Conservation (phyloP, 805 yeast genomes). For the Pichia ethanolica region DNA sequence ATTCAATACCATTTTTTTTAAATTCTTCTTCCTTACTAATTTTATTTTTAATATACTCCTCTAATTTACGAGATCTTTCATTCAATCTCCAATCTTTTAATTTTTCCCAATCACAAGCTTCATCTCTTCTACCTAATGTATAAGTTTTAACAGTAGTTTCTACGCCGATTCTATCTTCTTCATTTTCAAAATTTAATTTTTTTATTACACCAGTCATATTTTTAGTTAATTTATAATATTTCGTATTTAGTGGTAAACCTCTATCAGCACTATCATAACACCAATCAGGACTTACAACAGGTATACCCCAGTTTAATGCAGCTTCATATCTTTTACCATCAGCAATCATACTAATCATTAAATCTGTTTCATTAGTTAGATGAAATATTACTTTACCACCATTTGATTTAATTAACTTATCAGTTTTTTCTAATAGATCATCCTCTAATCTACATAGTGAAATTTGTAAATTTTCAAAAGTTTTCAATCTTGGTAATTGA, state of each 20-base stretch:
- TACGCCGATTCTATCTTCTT: slow-evolving; percentile 6
- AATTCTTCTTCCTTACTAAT: background rate
- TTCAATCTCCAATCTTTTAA: slow-evolving; percentile 10
- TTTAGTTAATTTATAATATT: slow-evolving; percentile 31
- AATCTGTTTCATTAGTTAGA: slow-evolving; percentile 35
- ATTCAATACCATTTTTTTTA: background rate
- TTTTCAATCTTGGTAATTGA: slow-evolving; percentile 23
- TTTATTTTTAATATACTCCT: slow-evolving; percentile 6
- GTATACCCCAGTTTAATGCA: slow-evolving; percentile 47
- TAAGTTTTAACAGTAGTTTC: slow-evolving; percentile 10
- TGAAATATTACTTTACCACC: slow-evolving; percentile 48
- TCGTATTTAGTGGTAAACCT: slow-evolving; percentile 33
- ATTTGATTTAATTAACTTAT: slow-evolving; percentile 28
- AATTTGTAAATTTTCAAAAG: slow-evolving; percentile 37
- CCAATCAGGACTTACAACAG: slow-evolving; percentile 49
- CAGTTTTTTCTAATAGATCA: slow-evolving; percentile 21
- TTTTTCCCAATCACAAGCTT: slow-evolving; percentile 14
- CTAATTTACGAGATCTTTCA: slow-evolving; percentile 4
- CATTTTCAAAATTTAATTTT: slow-evolving; percentile 13
- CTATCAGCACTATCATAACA: slow-evolving; percentile 39
- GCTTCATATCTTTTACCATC: slow-evolving; percentile 47
- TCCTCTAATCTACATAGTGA: slow-evolving; percentile 30
- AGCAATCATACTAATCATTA: slow-evolving; percentile 43
- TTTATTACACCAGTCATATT: slow-evolving; percentile 36
- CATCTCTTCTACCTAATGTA: slow-evolving; percentile 10